Evolutionary conservation across 495 filamentous ascomycete species (phyloP), one percentile per base, ranked within the genome.

Genomic region (Annulohypoxylon nitens): DNA sequence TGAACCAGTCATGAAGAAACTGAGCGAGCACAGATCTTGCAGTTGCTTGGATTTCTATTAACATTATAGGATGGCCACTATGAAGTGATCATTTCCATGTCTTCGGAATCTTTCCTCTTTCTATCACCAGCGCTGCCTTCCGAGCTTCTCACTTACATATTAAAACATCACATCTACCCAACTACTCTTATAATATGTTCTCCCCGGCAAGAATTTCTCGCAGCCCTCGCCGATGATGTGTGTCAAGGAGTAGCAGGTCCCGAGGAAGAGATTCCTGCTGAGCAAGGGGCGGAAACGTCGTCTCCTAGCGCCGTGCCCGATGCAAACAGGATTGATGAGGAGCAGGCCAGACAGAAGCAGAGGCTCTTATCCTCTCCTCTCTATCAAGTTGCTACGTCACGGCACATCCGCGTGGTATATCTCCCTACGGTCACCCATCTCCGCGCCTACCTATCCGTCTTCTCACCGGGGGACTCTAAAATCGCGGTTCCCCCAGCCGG

Each of bases 401-500:
- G 86, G 60, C 87, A 87, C 65, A 86, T 95, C 68, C 87, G 85
- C 60, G 78, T 94, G 2, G 82, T 89, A 39, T 97, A 94, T 81
- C 86, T 89, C 68, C 89, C 92, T 10, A 92, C 90, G 5, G 80
- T 97, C 45, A 89, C 92, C 36, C 89, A 91, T 81, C 87, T 97
- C 5, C 90, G 92, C 61, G 93, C 93, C 26, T 93, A 90, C 76
- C 83, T 97, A 0, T 81, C 91, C 36, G 84, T 87, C 48, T 90
- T 83, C 76, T 78, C 74, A 45, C 72, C 77, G 11, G 67, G 61
- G 9, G 71, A 70, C 39, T 79, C 75, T 8, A 67, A 60, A 39
- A 61, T 78, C 5, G 41, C 76, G 4, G 26, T 68, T 1, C 78
- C 83, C 1, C 80, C 79, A 11, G 33, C 60, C 5, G 9, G 41